phyloP scores from a whole-genome alignment of 768 basidiomycete genomes.

The Phanerochaete carnosa region DNA sequence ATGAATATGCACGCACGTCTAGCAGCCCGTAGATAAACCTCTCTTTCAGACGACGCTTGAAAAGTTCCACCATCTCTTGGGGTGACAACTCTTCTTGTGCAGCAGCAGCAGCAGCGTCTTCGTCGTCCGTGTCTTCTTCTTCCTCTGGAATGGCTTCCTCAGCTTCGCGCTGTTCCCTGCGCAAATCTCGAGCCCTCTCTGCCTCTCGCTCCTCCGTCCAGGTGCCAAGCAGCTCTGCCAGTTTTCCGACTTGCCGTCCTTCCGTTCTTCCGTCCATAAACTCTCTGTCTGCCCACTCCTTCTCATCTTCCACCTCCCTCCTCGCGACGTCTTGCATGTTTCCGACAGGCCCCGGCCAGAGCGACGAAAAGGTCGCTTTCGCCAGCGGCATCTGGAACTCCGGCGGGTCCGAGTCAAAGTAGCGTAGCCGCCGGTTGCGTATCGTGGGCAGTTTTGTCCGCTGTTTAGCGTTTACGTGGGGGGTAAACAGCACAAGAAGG shows the following conservation, averaged over 20 bases:
- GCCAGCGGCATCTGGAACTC: conserved; percentile 55
- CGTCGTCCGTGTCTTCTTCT: conserved; percentile 53
- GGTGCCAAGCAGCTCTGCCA: conserved; percentile 60
- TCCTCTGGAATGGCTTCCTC: conserved; percentile 64
- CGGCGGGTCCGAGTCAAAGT: conserved; percentile 49
- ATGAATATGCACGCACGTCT: conserved; percentile 46
- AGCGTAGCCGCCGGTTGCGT: conserved; percentile 71
- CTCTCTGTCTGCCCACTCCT: conserved; percentile 57
- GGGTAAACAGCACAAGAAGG: conserved; percentile 43
- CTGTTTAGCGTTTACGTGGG: conserved; percentile 53
- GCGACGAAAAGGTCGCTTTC: conserved; percentile 55
- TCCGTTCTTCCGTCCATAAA: conserved; percentile 52
- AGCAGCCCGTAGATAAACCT: conserved; percentile 73
- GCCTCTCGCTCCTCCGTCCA: conserved; percentile 80
- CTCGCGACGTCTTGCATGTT: conserved; percentile 30
- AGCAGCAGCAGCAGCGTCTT: conserved; percentile 32
- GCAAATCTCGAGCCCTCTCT: conserved; percentile 49
- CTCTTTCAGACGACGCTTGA: conserved; percentile 64
- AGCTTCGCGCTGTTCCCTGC: conserved; percentile 37
- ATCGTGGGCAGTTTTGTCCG: conserved; percentile 61
- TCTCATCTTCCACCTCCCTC: conserved; percentile 63
- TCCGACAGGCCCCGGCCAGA: conserved; percentile 53
- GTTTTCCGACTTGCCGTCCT: conserved; percentile 56
- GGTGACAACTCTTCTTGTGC: conserved; percentile 35
- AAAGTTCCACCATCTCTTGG: conserved; percentile 45